phyloP scores from a whole-genome alignment of 192 early-diverging fungal species.

The Coemansia sp. region DNA sequence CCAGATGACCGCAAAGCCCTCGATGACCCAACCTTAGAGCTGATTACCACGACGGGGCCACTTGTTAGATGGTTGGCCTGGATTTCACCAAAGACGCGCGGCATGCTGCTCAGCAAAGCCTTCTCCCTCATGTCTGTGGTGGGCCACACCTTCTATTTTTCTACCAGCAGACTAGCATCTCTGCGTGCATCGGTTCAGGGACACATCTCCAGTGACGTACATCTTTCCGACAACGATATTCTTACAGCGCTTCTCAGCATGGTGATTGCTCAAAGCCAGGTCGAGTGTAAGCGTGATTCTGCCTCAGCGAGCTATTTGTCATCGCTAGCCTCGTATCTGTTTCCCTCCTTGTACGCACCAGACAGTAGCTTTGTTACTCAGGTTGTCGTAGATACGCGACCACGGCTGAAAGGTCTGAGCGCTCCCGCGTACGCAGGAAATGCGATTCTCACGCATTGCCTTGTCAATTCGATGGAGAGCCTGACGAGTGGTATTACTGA shows the following conservation, averaged over 20 bases:
- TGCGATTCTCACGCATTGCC: too few species aligned
- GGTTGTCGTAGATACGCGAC: too few species aligned
- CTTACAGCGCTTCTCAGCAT: not conserved
- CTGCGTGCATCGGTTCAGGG: not conserved
- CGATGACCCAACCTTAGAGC: not conserved
- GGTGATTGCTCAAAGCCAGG: not conserved
- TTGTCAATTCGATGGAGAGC: too few species aligned
- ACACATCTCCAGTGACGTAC: too few species aligned
- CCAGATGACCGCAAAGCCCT: too few species aligned
- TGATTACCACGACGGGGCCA: not conserved
- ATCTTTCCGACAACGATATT: too few species aligned
- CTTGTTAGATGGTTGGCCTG: conserved; percentile 12
- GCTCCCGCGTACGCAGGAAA: too few species aligned
- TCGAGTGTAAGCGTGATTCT: not conserved
- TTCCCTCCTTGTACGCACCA: not conserved
- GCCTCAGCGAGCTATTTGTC: not conserved
- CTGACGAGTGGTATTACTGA: too few species aligned
- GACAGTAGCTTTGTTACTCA: not conserved
- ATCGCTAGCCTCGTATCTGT: not conserved
- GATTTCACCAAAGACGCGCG: conserved; percentile 22
- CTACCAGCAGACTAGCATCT: not conserved
- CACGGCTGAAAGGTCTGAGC: too few species aligned
- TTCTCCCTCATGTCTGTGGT: not conserved
- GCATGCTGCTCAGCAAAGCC: not conserved
- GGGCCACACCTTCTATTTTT: conserved; percentile 19